Conservation (phyloP, 495 filamentous ascomycete species). For the Chaetomium cochliodes region DNA sequence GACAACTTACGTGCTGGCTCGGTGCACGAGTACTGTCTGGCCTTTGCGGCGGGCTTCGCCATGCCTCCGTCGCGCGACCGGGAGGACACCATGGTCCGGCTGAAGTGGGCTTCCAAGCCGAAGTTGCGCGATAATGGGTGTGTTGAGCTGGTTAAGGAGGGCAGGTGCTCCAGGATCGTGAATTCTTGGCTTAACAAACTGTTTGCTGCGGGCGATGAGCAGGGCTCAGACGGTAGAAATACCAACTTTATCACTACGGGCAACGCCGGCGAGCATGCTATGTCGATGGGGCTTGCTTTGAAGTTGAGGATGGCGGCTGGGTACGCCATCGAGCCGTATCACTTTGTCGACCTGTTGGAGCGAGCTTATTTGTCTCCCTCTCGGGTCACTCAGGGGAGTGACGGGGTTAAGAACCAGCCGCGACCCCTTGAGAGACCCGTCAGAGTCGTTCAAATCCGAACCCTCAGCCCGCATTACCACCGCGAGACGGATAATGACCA, state of each 20-base stretch:
- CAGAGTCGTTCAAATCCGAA: constrained; percentile 31
- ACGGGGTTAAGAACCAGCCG: background rate
- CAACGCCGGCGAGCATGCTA: constrained; percentile 39
- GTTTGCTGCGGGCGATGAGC: background rate
- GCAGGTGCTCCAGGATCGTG: constrained; percentile 33
- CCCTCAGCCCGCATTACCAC: constrained; percentile 33
- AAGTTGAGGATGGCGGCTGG: constrained; percentile 32
- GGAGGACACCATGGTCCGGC: constrained; percentile 33
- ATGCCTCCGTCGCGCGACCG: constrained; percentile 14
- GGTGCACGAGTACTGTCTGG: constrained; percentile 33
- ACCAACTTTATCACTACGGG: constrained; percentile 28
- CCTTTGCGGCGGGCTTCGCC: constrained; percentile 34
- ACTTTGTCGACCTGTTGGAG: constrained; percentile 31
- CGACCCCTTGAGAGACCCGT: constrained; percentile 17
- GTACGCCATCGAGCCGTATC: constrained; percentile 39
- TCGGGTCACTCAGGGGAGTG: background rate
- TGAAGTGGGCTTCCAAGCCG: constrained; percentile 35
- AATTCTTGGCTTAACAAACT: constrained; percentile 35
- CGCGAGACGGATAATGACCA: constrained; percentile 26
- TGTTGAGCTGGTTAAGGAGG: constrained; percentile 25
- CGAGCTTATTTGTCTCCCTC: background rate
- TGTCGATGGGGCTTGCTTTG: constrained; percentile 33
- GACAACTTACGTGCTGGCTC: constrained; percentile 30
- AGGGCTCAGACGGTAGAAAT: background rate
- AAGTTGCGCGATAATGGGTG: constrained; percentile 26